These are phyloP conservation scores for Starmerella apis DNA, from an alignment of 805 yeast genomes.

Conservation along the genomic window DNA sequence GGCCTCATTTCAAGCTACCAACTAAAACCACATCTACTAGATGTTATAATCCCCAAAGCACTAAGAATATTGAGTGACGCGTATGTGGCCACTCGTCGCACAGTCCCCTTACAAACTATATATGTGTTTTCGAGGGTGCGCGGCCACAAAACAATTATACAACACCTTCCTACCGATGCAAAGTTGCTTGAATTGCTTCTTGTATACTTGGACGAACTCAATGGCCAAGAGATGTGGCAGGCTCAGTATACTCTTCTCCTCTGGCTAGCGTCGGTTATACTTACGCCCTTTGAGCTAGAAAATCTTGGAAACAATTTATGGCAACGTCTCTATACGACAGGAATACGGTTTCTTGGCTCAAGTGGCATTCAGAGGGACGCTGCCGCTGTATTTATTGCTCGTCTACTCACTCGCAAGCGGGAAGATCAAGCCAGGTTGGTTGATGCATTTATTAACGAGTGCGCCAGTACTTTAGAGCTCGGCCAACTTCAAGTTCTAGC, in stretches of 20 bases:
- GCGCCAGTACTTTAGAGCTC: not conserved
- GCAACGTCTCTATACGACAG: constrained; percentile 33
- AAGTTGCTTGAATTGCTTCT: constrained; percentile 38
- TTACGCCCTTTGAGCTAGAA: constrained; percentile 63
- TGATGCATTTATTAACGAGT: not conserved
- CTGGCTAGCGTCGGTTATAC: constrained; percentile 61
- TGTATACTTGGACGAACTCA: constrained; percentile 21
- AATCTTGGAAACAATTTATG: constrained; percentile 32
- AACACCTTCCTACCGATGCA: constrained; percentile 52
- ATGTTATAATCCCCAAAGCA: constrained; percentile 10
- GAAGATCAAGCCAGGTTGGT: constrained; percentile 4
- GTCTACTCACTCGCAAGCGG: constrained; percentile 40
- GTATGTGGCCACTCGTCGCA: not conserved
- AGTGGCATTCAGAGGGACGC: constrained; percentile 53
- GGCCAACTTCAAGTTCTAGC: constrained; percentile 15
- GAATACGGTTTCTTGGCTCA: constrained; percentile 31
- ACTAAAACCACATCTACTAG: constrained; percentile 17
- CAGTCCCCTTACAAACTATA: constrained; percentile 7
- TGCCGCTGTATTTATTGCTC: constrained; percentile 42
- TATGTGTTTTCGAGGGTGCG: constrained; percentile 58
- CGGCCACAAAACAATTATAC: constrained; percentile 51
- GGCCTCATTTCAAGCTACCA: not conserved
- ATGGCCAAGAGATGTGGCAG: constrained; percentile 35
- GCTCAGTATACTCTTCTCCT: constrained; percentile 43
- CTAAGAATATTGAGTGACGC: constrained; percentile 5